Evolutionary conservation across 2,329 filamentous ascomycete genomes (phyloP).

Genomic region (Arthrobotrys entomopaga): DNA sequence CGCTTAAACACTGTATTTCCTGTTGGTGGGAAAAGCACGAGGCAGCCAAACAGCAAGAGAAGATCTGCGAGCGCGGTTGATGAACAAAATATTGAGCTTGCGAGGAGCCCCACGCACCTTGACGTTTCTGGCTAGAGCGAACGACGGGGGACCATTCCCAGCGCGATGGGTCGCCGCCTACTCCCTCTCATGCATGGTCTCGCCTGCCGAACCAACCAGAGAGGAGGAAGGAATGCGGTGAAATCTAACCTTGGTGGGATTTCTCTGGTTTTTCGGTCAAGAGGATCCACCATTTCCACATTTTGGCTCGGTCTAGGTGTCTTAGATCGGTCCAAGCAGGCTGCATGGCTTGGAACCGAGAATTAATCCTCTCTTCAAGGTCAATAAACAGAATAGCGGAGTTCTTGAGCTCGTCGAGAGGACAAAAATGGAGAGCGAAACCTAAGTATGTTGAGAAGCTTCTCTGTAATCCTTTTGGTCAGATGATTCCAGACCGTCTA

Average conservation of each 20-base stretch:
- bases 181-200: slow-evolving; percentile 55
- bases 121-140: slow-evolving; percentile 44
- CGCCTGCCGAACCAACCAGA: slow-evolving; percentile 54
- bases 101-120: slow-evolving; percentile 54
- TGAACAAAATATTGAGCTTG: slow-evolving; percentile 29
- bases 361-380: slow-evolving; percentile 17
- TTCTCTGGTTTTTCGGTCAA: slow-evolving; percentile 11
- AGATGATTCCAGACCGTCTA: slow-evolving; percentile 45
- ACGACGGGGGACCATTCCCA: slow-evolving; percentile 45
- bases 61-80: slow-evolving; percentile 29
- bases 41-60: slow-evolving; percentile 39
- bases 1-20: slow-evolving; percentile 46
- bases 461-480: slow-evolving; percentile 10
- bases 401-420: slow-evolving; percentile 49
- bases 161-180: slow-evolving; percentile 55
- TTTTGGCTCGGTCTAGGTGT: slow-evolving; percentile 44
- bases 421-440: neutral
- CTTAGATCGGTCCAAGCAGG: slow-evolving; percentile 53
- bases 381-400: slow-evolving; percentile 8
- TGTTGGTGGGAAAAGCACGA: slow-evolving; percentile 54
- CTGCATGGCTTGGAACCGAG: slow-evolving; percentile 54
- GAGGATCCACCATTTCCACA: slow-evolving; percentile 43
- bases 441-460: neutral
- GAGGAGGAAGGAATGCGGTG: slow-evolving; percentile 37
- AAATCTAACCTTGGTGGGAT: slow-evolving; percentile 52